Conservation (phyloP, 345 rosid genomes). For the Physaria fendleri region DNA sequence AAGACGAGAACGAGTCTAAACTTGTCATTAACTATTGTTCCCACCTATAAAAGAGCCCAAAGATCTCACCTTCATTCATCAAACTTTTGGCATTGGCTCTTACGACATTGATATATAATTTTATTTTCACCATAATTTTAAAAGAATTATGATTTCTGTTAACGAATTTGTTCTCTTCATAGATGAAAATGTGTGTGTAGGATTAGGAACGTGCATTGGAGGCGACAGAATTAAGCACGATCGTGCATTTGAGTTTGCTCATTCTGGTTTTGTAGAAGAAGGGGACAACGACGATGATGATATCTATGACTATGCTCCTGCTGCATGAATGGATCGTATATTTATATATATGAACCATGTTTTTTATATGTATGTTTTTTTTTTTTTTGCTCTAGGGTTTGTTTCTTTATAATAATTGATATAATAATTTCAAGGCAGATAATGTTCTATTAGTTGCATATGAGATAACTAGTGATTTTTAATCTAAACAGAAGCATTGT, state of each 20-base stretch:
- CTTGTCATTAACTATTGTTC: background rate
- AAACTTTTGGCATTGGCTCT: background rate
- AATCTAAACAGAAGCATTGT: too few species aligned
- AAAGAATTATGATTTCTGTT: background rate
- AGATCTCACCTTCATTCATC: background rate
- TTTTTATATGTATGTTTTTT: too few species aligned
- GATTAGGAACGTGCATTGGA: background rate
- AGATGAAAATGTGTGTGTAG: background rate
- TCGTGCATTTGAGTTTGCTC: background rate
- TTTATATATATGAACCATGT: too few species aligned
- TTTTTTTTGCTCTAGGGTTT: too few species aligned
- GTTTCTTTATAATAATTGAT: too few species aligned
- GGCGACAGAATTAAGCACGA: background rate
- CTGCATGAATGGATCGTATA: background rate
- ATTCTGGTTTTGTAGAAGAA: background rate
- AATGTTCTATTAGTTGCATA: too few species aligned
- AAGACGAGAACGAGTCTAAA: background rate
- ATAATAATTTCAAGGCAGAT: too few species aligned
- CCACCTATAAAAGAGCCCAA: background rate
- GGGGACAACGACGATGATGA: slow-evolving; percentile 5
- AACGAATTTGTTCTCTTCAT: background rate
- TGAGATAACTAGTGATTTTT: too few species aligned
- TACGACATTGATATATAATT: background rate
- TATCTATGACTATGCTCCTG: slow-evolving; percentile 14
- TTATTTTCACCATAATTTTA: background rate